Percentiles rank a stretch among this genome's conserved stretches.
Evolutionary conservation across 31 red algal genomes (phyloP).

Genomic region (Odonthalia washingtoniensis): DNA sequence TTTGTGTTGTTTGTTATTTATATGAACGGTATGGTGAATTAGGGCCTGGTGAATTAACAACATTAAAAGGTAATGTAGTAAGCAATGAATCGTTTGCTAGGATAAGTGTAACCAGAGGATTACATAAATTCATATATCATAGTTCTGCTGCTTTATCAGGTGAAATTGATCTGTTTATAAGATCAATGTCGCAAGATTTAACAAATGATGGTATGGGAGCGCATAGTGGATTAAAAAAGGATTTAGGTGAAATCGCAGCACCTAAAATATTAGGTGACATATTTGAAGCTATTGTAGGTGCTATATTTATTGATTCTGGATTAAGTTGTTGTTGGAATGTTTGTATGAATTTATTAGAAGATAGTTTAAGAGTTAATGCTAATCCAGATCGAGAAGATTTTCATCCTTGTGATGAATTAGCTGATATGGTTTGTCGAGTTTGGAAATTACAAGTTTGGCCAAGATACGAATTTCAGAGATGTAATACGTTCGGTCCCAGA

Average conservation of each 20-base stretch:
- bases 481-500: too few relatives aligned
- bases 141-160: neutral
- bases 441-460: too few relatives aligned
- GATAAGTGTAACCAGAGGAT: conserved; percentile 42
- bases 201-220: conserved; percentile 45
- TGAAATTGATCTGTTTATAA: conserved; percentile 57
- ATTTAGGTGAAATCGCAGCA: conserved; percentile 54
- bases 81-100: conserved; percentile 77
- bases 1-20: conserved; percentile 65
- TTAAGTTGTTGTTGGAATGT: conserved; percentile 56
- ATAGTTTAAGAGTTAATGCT: conserved; percentile 58
- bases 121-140: conserved; percentile 69
- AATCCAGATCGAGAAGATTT: conserved; percentile 54
- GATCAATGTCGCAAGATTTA: conserved; percentile 47
- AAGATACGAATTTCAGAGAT: too few relatives aligned
- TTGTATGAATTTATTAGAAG: conserved; percentile 50
- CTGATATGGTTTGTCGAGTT: conserved; percentile 48
- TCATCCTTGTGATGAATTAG: conserved; percentile 51
- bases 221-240: conserved; percentile 38
- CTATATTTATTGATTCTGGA: conserved; percentile 66
- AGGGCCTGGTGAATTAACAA: conserved; percentile 70
- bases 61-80: conserved; percentile 64
- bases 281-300: conserved; percentile 69
- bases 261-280: conserved; percentile 75
- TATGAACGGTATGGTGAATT: conserved; percentile 68